phyloP scores from a whole-genome alignment of 768 basidiomycete species.

The Leccinum obscurum region DNA sequence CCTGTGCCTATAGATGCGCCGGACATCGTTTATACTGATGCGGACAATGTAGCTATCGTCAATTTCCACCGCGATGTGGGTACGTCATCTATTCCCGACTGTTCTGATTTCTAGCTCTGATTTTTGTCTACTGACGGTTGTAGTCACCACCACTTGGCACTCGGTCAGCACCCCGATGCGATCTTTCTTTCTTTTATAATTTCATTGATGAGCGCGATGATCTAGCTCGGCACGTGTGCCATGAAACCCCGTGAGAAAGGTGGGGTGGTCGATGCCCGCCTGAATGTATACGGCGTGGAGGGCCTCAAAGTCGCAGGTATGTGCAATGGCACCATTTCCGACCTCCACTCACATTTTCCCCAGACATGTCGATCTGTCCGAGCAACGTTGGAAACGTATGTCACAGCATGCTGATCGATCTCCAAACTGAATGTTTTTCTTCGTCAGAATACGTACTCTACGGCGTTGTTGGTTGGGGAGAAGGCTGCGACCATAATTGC shows the following conservation, averaged over 20 bases:
- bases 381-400: slow-evolving; percentile 10
- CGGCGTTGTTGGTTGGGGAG: not conserved
- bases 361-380: slow-evolving; percentile 10
- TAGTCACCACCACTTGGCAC: not conserved
- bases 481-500: not conserved
- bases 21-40: not conserved
- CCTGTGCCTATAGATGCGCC: slow-evolving; percentile 18
- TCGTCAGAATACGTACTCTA: not conserved
- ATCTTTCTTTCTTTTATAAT: no score
- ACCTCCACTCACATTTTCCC: not conserved
- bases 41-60: not conserved
- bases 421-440: not conserved
- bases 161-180: not conserved
- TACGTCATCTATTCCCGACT: not conserved
- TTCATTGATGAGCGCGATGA: not conserved
- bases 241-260: slow-evolving; percentile 46
- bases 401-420: not conserved
- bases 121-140: not conserved
- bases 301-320: slow-evolving; percentile 19
- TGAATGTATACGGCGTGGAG: slow-evolving; percentile 18
- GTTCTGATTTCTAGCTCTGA: not conserved
- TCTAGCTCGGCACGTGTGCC: slow-evolving; percentile 49
- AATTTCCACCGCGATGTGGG: not conserved
- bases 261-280: slow-evolving; percentile 14
- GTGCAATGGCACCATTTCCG: not conserved